phyloP scores from a whole-genome alignment of 1,139 yeast genomes.

The Candida buenavistaensis region DNA sequence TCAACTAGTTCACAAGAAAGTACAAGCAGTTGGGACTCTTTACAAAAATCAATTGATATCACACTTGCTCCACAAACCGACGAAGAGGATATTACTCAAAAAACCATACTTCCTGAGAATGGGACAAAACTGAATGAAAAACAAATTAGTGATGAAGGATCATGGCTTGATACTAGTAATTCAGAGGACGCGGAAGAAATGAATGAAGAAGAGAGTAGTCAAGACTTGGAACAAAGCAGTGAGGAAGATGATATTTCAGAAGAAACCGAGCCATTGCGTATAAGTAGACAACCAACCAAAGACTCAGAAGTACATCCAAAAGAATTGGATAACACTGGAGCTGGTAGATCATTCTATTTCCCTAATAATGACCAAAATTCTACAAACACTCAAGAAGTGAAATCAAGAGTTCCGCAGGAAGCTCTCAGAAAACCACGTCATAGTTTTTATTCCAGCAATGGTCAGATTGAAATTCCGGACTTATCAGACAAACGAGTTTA shows the following conservation, averaged over 20 bases:
- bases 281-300: constrained; percentile 3
- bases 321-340: constrained; percentile 27
- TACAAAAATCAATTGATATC: constrained; percentile 36
- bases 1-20: constrained; percentile 11
- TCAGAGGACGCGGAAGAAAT: constrained; percentile 5
- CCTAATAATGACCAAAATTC: constrained; percentile 37
- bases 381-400: constrained; percentile 31
- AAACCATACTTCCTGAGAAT: background rate
- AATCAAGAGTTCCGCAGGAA: constrained; percentile 6
- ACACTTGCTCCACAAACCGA: constrained; percentile 8
- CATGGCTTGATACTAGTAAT: constrained; percentile 11
- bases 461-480: constrained; percentile 49
- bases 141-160: constrained; percentile 8
- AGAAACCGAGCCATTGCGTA: constrained; percentile 12
- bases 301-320: background rate
- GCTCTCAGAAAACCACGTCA: constrained; percentile 20
- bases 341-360: constrained; percentile 38
- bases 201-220: constrained; percentile 3
- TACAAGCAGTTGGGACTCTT: constrained; percentile 33
- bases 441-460: constrained; percentile 29
- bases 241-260: constrained; percentile 4
- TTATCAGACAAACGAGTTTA: constrained; percentile 24
- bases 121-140: too few relatives aligned
- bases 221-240: constrained; percentile 1
- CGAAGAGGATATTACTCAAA: background rate